Evolutionary conservation across 345 rosid species (phyloP).

Genomic region (Raphanus sativus): DNA sequence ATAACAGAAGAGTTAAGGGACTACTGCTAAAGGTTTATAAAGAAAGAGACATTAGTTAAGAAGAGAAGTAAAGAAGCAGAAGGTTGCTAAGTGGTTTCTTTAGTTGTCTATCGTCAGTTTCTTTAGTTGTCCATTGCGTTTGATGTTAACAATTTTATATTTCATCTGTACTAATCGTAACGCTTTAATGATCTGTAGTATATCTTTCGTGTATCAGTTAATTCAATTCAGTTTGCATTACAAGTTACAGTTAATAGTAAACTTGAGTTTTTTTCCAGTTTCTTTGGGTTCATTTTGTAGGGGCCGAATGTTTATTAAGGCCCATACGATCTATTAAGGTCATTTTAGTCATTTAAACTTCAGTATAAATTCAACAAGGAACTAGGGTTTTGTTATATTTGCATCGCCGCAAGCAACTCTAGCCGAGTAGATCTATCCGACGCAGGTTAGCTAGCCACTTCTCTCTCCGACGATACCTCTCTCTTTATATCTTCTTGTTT

Average conservation of each 20-base stretch:
- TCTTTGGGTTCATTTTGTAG: neutral
- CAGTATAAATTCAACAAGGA: neutral
- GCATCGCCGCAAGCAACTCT: constrained; percentile 4
- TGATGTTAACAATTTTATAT: neutral
- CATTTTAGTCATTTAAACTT: neutral
- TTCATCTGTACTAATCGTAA: neutral
- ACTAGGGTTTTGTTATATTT: neutral
- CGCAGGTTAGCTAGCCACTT: constrained; percentile 20
- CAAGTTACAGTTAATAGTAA: no score
- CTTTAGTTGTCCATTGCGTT: no score
- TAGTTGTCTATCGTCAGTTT: no score
- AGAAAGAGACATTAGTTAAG: neutral
- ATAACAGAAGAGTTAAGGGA: neutral
- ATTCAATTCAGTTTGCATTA: neutral
- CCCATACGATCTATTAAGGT: neutral
- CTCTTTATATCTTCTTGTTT: neutral
- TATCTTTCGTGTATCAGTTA: neutral
- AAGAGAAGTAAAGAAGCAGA: neutral
- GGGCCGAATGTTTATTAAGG: neutral
- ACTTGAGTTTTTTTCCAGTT: no score
- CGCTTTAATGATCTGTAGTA: neutral
- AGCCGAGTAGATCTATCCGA: constrained; percentile 22
- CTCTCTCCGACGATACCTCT: neutral
- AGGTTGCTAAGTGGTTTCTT: neutral
- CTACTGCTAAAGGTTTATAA: neutral